Evolutionary conservation across 805 yeast species (phyloP).

Genomic region (Sugiyamaella valdiviana): DNA sequence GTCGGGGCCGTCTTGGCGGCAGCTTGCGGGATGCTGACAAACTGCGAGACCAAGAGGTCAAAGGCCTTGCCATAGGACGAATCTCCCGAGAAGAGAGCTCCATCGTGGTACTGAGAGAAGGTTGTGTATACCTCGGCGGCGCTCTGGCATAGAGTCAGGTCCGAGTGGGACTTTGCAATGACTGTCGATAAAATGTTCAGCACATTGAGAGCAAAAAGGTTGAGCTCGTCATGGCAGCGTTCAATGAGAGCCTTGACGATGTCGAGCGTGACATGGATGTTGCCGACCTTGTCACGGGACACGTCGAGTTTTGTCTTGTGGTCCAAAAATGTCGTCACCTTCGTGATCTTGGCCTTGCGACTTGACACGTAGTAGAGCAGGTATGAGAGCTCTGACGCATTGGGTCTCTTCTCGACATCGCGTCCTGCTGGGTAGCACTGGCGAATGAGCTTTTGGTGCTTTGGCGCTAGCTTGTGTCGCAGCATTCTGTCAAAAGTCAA

Average conservation of each 20-base stretch:
- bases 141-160: slow-evolving; percentile 51
- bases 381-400: slow-evolving; percentile 84
- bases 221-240: slow-evolving; percentile 76
- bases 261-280: slow-evolving; percentile 72
- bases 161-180: slow-evolving; percentile 42
- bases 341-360: slow-evolving; percentile 79
- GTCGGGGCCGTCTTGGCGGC: slow-evolving; percentile 33
- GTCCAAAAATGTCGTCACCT: slow-evolving; percentile 66
- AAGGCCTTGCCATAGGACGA: slow-evolving; percentile 47
- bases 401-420: slow-evolving; percentile 81
- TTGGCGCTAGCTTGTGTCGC: slow-evolving; percentile 39
- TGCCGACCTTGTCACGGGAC: slow-evolving; percentile 61
- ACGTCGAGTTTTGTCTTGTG: slow-evolving; percentile 58
- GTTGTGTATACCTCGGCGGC: slow-evolving; percentile 26
- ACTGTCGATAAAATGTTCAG: slow-evolving; percentile 52
- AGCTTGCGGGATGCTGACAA: slow-evolving; percentile 7
- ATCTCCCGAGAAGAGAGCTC: slow-evolving; percentile 61
- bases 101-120: slow-evolving; percentile 50
- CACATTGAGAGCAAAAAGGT: slow-evolving; percentile 68
- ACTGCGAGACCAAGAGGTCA: slow-evolving; percentile 27
- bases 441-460: slow-evolving; percentile 82
- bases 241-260: slow-evolving; percentile 64
- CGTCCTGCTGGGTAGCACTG: slow-evolving; percentile 84
- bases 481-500: slow-evolving; percentile 5
- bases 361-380: slow-evolving; percentile 86